Evolutionary conservation across 2,329 filamentous ascomycete genomes (phyloP).

Genomic region (Phialophora tarda): DNA sequence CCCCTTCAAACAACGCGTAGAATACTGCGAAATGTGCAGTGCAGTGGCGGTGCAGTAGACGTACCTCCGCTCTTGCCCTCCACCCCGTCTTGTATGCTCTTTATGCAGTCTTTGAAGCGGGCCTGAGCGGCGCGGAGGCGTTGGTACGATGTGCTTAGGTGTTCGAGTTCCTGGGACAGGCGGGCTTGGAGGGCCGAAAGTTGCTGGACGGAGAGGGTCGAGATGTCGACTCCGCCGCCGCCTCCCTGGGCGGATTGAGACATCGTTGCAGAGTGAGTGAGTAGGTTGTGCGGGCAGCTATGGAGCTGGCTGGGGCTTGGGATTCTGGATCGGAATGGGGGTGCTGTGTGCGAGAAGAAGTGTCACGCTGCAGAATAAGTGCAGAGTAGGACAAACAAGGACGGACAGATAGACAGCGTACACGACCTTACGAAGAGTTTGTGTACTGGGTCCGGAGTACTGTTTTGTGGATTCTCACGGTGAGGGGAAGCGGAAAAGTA

Average conservation of each 20-base stretch:
- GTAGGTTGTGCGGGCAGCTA: neutral
- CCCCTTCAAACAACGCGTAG: neutral
- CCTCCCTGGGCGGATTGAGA: constrained; percentile 32
- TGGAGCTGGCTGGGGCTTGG: neutral
- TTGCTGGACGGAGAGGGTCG: constrained; percentile 79
- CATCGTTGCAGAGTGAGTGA: constrained; percentile 17
- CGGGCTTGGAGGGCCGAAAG: constrained; percentile 93
- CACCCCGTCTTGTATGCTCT: constrained; percentile 70
- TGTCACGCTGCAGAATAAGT: neutral
- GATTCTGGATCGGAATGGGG: neutral
- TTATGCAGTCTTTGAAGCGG: constrained; percentile 89
- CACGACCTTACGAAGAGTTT: neutral
- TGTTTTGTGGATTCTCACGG: neutral
- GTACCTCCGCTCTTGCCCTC: constrained; percentile 37
- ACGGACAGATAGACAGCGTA: neutral
- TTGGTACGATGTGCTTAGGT: constrained; percentile 86
- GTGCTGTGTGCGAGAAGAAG: neutral
- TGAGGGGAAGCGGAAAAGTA: neutral
- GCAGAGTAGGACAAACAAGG: neutral
- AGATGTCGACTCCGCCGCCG: constrained; percentile 65
- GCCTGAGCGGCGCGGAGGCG: constrained; percentile 88
- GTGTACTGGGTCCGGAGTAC: neutral
- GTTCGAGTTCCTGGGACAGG: constrained; percentile 93
- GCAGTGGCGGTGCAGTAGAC: neutral
- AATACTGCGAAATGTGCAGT: neutral